Evolutionary conservation across 139 green algal genomes (phyloP).

Genomic region (Chlorella sorokiniana): DNA sequence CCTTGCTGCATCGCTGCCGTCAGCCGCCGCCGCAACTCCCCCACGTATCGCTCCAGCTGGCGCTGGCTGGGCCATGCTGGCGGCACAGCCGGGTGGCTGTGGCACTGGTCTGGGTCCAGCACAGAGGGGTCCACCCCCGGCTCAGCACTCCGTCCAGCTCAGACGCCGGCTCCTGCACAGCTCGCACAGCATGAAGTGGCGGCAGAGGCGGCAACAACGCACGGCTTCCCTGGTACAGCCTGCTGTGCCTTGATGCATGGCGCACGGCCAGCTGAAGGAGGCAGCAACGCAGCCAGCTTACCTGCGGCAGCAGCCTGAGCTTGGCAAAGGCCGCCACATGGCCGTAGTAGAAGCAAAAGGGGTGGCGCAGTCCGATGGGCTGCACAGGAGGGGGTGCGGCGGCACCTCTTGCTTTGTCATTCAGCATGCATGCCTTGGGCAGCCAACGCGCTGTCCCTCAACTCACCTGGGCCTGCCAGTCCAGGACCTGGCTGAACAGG

Average conservation of each 20-base stretch:
- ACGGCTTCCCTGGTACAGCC: background rate
- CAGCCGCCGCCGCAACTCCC: background rate
- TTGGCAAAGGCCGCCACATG: slow-evolving; percentile 50
- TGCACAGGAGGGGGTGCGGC: background rate
- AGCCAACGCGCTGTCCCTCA: background rate
- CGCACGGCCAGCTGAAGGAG: too few relatives aligned
- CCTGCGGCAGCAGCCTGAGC: slow-evolving; percentile 37
- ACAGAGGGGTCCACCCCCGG: slow-evolving; percentile 65
- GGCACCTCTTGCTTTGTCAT: background rate
- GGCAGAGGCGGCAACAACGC: background rate
- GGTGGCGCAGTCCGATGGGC: slow-evolving; percentile 64
- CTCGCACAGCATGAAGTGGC: background rate
- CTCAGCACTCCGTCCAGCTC: slow-evolving; percentile 58
- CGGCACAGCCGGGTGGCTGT: slow-evolving; percentile 58
- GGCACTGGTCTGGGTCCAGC: slow-evolving; percentile 56
- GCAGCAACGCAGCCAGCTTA: background rate
- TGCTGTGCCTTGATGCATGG: background rate
- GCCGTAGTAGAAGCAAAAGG: slow-evolving; percentile 58
- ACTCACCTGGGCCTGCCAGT: slow-evolving; percentile 52
- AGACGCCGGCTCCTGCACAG: background rate
- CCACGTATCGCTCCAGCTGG: slow-evolving; percentile 18
- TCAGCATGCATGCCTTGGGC: background rate
- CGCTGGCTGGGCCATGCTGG: slow-evolving; percentile 47
- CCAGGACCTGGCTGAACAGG: slow-evolving; percentile 50
- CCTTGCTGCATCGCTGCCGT: background rate